Evolutionary conservation across 805 yeast species (phyloP).

Genomic region (Priceomyces medius): DNA sequence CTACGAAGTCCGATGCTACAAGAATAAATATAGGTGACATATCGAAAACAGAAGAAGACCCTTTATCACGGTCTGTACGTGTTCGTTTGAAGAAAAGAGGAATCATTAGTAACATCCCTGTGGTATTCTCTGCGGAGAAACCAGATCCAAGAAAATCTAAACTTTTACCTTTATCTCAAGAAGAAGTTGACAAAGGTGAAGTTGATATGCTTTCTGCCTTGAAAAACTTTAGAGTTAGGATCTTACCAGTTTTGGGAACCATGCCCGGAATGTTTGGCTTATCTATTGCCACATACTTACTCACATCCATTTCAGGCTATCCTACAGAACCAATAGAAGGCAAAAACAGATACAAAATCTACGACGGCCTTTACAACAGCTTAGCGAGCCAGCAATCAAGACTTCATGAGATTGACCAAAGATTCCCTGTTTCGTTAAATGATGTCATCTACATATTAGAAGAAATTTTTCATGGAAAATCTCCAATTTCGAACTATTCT

Average conservation of each 20-base stretch:
- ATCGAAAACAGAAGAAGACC: slow-evolving; percentile 89
- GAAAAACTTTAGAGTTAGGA: slow-evolving; percentile 88
- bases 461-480: slow-evolving; percentile 90
- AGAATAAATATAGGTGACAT: slow-evolving; percentile 87
- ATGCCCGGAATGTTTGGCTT: slow-evolving; percentile 97
- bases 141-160: slow-evolving; percentile 95
- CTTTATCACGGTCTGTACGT: slow-evolving; percentile 83
- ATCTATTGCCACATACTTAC: slow-evolving; percentile 78
- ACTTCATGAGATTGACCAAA: slow-evolving; percentile 66
- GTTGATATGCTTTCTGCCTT: slow-evolving; percentile 87
- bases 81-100: slow-evolving; percentile 80
- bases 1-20: slow-evolving; percentile 93
- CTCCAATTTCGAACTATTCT: slow-evolving; percentile 80
- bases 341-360: slow-evolving; percentile 78
- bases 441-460: slow-evolving; percentile 85
- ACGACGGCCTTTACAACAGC: slow-evolving; percentile 79
- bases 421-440: slow-evolving; percentile 66
- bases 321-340: slow-evolving; percentile 91
- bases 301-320: slow-evolving; percentile 81
- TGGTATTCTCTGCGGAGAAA: slow-evolving; percentile 90
- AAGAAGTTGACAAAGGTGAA: slow-evolving; percentile 73
- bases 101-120: slow-evolving; percentile 72
- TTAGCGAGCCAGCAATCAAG: slow-evolving; percentile 86
- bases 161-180: slow-evolving; percentile 79
- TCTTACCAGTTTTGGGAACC: slow-evolving; percentile 93